Evolutionary conservation across 495 filamentous ascomycete species (phyloP).

Genomic region (Penicillium riverlandense): DNA sequence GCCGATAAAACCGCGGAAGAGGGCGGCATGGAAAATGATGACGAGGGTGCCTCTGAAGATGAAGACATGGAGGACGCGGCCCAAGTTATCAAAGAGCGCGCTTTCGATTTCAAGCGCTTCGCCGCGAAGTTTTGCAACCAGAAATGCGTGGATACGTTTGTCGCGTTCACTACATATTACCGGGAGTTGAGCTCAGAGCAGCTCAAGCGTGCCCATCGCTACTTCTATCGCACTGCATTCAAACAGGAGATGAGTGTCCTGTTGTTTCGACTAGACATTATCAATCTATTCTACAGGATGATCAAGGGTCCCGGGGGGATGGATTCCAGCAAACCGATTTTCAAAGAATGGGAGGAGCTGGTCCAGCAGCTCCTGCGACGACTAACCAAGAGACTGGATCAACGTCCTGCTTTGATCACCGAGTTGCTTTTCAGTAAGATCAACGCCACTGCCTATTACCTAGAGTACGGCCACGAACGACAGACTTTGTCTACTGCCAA

Average conservation of each 20-base stretch:
- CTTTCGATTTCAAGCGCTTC: conserved; percentile 90
- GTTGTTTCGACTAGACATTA: conserved; percentile 84
- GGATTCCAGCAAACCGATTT: conserved; percentile 53
- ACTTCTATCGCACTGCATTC: conserved; percentile 91
- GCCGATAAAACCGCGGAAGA: conserved; percentile 19
- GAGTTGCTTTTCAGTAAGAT: conserved; percentile 96
- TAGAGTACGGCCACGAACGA: conserved; percentile 86
- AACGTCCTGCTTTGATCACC: conserved; percentile 73
- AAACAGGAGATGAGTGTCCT: conserved; percentile 86
- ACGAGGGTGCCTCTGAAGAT: conserved; percentile 59
- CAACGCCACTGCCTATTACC: conserved; percentile 69
- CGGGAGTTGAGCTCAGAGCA: conserved; percentile 73
- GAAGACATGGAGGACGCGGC: conserved; percentile 69
- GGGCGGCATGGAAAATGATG: conserved; percentile 34
- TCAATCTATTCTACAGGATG: conserved; percentile 81
- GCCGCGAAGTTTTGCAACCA: conserved; percentile 73
- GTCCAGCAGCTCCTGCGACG: conserved; percentile 71
- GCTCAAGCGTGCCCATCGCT: conserved; percentile 88
- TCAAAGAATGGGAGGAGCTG: conserved; percentile 88
- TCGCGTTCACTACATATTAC: conserved; percentile 73
- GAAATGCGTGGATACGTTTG: conserved; percentile 81
- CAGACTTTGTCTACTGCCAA: conserved; percentile 52
- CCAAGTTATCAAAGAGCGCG: conserved; percentile 66
- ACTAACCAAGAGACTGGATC: conserved; percentile 70
- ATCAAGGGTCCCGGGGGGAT: conserved; percentile 84